Conservation (phyloP, 1,284 basidiomycete species). For the Leccinum angustisporum region DNA sequence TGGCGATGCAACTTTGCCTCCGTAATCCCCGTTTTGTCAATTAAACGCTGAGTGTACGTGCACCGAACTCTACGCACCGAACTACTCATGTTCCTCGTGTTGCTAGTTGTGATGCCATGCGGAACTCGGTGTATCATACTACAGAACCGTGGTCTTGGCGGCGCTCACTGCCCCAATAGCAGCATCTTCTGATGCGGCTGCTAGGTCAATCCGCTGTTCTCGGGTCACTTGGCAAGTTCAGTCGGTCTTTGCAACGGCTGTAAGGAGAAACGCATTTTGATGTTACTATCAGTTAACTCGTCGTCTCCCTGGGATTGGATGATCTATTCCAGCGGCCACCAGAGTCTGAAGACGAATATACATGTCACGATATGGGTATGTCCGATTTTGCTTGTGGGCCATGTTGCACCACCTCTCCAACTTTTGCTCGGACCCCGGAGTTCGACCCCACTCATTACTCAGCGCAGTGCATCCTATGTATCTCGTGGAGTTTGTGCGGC, state of each 20-base stretch:
- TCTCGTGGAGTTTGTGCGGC: constrained; percentile 28
- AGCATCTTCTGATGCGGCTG: neutral
- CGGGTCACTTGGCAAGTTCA: neutral
- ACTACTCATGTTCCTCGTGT: neutral
- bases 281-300: neutral
- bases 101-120: neutral
- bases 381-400: constrained; percentile 2
- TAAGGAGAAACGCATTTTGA: neutral
- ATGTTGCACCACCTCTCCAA: constrained; percentile 4
- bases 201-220: neutral
- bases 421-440: neutral
- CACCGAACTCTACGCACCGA: neutral
- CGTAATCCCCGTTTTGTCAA: neutral
- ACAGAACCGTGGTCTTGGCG: neutral
- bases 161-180: neutral
- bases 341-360: constrained; percentile 6
- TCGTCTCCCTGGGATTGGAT: neutral
- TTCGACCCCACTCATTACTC: constrained; percentile 1
- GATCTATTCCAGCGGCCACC: neutral
- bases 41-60: neutral
- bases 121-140: neutral
- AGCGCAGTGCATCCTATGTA: neutral
- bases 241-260: neutral
- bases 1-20: neutral
- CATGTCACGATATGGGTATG: neutral